Percentiles rank a stretch among this genome's conserved stretches.
phyloP scores from a whole-genome alignment of 2,329 filamentous ascomycete genomes.

The Alternaria solani region DNA sequence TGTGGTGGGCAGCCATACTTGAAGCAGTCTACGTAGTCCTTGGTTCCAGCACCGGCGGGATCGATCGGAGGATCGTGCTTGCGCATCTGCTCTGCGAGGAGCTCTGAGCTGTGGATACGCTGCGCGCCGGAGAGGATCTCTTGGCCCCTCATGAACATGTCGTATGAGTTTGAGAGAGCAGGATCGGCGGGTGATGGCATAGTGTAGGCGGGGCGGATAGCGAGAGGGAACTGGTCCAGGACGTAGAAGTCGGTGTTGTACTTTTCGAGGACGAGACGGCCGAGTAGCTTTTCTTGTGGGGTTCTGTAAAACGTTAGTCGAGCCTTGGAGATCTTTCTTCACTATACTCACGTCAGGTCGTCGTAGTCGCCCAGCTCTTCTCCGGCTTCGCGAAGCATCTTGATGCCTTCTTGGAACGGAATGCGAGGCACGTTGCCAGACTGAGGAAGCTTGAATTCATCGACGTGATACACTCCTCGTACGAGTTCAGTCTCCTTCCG shows the following conservation, averaged over 20 bases:
- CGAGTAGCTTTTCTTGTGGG: constrained; percentile 87
- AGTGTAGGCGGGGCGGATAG: constrained; percentile 90
- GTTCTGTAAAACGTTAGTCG: constrained; percentile 56
- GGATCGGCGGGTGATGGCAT: constrained; percentile 67
- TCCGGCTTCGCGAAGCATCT: constrained; percentile 78
- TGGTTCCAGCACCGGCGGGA: constrained; percentile 65
- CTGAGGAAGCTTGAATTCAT: constrained; percentile 78
- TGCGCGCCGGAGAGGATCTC: constrained; percentile 74
- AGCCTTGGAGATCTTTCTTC: neutral
- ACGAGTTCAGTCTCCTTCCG: constrained; percentile 76
- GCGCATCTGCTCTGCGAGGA: constrained; percentile 66
- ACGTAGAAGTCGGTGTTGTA: constrained; percentile 97
- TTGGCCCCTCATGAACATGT: constrained; percentile 76
- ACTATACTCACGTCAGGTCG: constrained; percentile 66
- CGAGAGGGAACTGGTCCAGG: constrained; percentile 93
- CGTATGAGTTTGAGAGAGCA: constrained; percentile 68
- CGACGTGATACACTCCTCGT: constrained; percentile 75
- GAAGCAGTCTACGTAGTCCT: constrained; percentile 71
- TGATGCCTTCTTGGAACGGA: constrained; percentile 79
- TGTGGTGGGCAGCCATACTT: constrained; percentile 70
- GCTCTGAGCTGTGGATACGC: constrained; percentile 69
- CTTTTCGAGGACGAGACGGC: constrained; percentile 83
- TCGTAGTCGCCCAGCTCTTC: constrained; percentile 79
- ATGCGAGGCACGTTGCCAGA: constrained; percentile 77
- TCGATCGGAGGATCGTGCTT: constrained; percentile 65